A percentile compares a stretch with the other conserved stretches of the same genome.
These are phyloP conservation scores for Agastache rugosa DNA, from an alignment of 257 asterid genomes.

Conservation along the genomic window DNA sequence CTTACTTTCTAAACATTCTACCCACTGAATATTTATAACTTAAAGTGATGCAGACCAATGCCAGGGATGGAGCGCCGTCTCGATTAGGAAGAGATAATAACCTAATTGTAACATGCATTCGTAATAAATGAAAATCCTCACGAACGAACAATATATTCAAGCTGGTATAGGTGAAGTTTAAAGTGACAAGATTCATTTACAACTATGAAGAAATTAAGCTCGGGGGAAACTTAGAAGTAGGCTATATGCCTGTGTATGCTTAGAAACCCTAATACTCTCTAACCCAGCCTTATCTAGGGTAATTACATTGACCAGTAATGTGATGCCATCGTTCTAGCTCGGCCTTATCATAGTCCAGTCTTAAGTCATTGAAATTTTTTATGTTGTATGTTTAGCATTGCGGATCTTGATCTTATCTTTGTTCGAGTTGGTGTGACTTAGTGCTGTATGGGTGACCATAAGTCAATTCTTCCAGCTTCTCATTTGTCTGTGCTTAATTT, in stretches of 20 bases:
- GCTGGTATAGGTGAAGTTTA: conserved; percentile 18
- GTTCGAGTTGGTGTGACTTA: neutral
- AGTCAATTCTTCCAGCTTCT: conserved; percentile 2
- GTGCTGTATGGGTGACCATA: conserved; percentile 17
- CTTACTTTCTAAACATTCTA: neutral
- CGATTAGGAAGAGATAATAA: neutral
- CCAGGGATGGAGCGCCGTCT: conserved; percentile 2
- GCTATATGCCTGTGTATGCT: neutral
- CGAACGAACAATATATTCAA: neutral
- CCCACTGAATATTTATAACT: neutral
- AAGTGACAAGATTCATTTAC: conserved; percentile 11
- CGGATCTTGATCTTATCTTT: too few relatives aligned
- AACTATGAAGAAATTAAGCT: neutral
- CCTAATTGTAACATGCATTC: conserved; percentile 9
- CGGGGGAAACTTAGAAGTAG: neutral
- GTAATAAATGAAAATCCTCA: conserved; percentile 7
- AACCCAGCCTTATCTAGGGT: conserved; percentile 15
- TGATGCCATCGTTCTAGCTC: conserved; percentile 3
- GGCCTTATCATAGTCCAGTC: neutral
- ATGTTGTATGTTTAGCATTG: neutral
- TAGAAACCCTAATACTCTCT: neutral
- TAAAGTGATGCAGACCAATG: conserved; percentile 2
- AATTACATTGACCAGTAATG: neutral
- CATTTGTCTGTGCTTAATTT: conserved; percentile 7
- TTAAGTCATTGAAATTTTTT: conserved; percentile 6